Base-by-base conservation (phyloP, 1,284 basidiomycete species). In the Stereum hirsutum region DNA sequence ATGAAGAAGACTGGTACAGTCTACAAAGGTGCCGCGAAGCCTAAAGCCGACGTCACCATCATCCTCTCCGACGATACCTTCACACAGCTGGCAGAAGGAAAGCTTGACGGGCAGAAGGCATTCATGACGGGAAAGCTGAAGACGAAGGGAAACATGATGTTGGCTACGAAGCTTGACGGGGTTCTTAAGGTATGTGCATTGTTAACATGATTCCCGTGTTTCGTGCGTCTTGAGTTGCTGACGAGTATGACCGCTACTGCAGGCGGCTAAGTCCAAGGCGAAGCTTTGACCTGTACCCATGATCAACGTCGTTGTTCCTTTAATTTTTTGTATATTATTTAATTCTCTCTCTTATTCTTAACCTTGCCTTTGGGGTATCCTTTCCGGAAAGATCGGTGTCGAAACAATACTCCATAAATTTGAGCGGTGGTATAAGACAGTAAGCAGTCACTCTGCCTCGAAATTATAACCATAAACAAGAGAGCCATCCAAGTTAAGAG, bases 111-210 rank as follows among this genome's bases (percentile, higher is more conserved):
- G 7, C 93, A 96, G 63, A 93, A 91, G 62, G 90, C 89, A 19
- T 94, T 92, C 70, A 90, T 94, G 87, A 89, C 87, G 12, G 91
- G 92, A 17, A 88, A 89, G 58, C 74, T 95, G 47, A 86, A 87
- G 73, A 83, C 83, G 14, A 83, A 77, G 59, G 87, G 87, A 40
- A 90, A 90, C 63, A 80, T 89, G 61, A 89, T 90, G 86, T 72
- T 90, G 46, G 86, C 88, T 6, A 92, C 89, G 30, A 95, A 94
- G 64, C 84, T 95, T 39, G 82, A 87, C 53, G 70, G 64, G 12
- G 75, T 95, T 5, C 71, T 95, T 45, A 88, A 89, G 75, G 88
- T 84, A 46, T 41, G 71, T 54, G n/a, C n/a, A n/a, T n/a, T n/a
- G n/a, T 28, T 32, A 17, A 21, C 20, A 24, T 28, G 7, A 12